Conservation (phyloP, 257 asterid species). For the Solanum sitiens region DNA sequence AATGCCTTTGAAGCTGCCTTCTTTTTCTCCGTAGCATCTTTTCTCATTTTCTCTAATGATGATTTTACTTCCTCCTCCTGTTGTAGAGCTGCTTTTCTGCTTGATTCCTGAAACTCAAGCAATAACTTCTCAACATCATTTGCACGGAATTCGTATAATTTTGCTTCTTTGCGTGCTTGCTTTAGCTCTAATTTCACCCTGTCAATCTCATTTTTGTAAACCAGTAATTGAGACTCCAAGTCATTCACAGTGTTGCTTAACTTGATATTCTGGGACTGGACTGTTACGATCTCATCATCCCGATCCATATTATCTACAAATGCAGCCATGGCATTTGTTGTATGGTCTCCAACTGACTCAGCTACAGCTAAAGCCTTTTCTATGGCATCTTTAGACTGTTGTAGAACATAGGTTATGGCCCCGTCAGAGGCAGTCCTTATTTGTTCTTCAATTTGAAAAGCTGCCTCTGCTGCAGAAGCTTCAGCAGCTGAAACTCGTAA, state of each 20-base stretch:
- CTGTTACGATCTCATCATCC: constrained; percentile 11
- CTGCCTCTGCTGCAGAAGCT: constrained; percentile 29
- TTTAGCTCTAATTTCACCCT: constrained; percentile 21
- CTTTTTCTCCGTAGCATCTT: constrained; percentile 20
- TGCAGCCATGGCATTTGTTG: constrained; percentile 14
- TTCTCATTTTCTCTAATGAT: constrained; percentile 25
- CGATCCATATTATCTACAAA: constrained; percentile 11
- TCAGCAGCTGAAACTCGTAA: constrained; percentile 30
- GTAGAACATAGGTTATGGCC: constrained; percentile 13
- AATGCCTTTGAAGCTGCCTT: constrained; percentile 28
- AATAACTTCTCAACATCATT: constrained; percentile 20
- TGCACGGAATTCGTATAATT: constrained; percentile 13
- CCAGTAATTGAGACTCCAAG: constrained; percentile 10
- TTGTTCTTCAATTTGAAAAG: constrained; percentile 26
- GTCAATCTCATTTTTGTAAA: constrained; percentile 9
- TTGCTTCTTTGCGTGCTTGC: constrained; percentile 12
- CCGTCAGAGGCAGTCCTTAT: constrained; percentile 25
- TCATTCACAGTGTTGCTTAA: constrained; percentile 18
- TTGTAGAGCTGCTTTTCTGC: constrained; percentile 16
- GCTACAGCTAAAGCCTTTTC: constrained; percentile 34
- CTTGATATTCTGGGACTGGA: constrained; percentile 19
- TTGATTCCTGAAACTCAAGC: constrained; percentile 24
- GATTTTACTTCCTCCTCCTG: constrained; percentile 24
- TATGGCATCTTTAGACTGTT: constrained; percentile 27
- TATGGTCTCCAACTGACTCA: constrained; percentile 23